Percentiles rank a stretch among this genome's conserved stretches.
These are phyloP conservation scores for Telopea speciosissima DNA, from an alignment of 177 flowering plant species.

Conservation along the genomic window DNA sequence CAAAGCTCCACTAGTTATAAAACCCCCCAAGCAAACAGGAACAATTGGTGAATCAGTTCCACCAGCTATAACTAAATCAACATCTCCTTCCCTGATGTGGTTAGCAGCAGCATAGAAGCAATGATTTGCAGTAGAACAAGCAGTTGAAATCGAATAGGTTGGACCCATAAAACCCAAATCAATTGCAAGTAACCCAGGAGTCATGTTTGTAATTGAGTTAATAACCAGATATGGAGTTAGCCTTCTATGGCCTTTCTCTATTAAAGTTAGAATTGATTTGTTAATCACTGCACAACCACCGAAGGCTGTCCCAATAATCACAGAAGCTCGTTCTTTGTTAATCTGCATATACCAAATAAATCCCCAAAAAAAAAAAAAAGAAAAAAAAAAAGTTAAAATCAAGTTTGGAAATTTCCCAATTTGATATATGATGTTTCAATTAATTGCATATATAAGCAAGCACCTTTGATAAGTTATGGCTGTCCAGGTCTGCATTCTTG, in stretches of 20 bases:
- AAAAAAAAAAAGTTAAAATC: too few species aligned
- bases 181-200: conserved; percentile 81
- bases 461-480: conserved; percentile 24
- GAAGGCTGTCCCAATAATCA: conserved; percentile 89
- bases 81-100: conserved; percentile 80
- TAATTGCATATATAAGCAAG: too few species aligned
- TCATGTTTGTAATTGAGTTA: conserved; percentile 82
- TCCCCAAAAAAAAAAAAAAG: not conserved
- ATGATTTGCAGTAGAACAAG: conserved; percentile 75
- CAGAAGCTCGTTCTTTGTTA: conserved; percentile 66
- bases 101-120: conserved; percentile 39
- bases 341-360: conserved; percentile 41
- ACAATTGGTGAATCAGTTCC: conserved; percentile 90
- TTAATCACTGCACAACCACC: conserved; percentile 80
- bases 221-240: conserved; percentile 82
- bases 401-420: too few species aligned
- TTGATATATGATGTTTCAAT: too few species aligned
- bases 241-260: conserved; percentile 63
- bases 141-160: conserved; percentile 35
- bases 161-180: conserved; percentile 94
- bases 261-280: conserved; percentile 61
- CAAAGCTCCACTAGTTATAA: conserved; percentile 54
- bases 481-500: conserved; percentile 55
- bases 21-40: conserved; percentile 87
- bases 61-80: conserved; percentile 87